phyloP scores from a whole-genome alignment of 495 filamentous ascomycete genomes.

The Chlorociboria aeruginascens region DNA sequence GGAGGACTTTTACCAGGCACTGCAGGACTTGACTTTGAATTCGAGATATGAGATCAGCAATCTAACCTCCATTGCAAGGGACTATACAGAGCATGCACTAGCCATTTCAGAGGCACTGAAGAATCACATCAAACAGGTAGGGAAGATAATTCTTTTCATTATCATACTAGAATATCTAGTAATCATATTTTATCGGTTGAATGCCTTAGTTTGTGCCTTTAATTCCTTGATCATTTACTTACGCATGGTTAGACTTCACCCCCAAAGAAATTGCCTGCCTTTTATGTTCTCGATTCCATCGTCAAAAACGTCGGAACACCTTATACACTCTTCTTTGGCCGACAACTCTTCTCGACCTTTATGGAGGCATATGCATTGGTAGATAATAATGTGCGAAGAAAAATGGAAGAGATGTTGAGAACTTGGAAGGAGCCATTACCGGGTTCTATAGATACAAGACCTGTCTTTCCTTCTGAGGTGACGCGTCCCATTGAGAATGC shows the following conservation, averaged over 20 bases:
- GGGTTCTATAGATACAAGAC: conserved; percentile 73
- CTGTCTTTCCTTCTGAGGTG: conserved; percentile 77
- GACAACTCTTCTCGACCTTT: conserved; percentile 83
- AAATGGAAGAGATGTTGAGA: conserved; percentile 93
- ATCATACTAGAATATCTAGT: conserved; percentile 8
- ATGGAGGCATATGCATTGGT: conserved; percentile 92
- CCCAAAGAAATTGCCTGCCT: conserved; percentile 73
- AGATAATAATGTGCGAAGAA: conserved; percentile 64
- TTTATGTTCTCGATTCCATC: conserved; percentile 97
- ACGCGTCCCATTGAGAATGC: conserved; percentile 88
- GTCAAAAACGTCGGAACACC: conserved; percentile 98
- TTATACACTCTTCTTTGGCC: conserved; percentile 86
- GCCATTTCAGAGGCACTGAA: conserved; percentile 82
- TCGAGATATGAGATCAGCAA: conserved; percentile 89
- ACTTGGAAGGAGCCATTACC: conserved; percentile 97
- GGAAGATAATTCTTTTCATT: conserved; percentile 20
- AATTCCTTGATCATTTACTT: conserved; percentile 10
- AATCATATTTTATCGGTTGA: conserved; percentile 2
- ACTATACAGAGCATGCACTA: conserved; percentile 87
- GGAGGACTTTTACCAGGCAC: conserved; percentile 84
- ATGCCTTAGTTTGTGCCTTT: not conserved
- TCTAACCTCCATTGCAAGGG: conserved; percentile 88
- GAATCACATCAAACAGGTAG: conserved; percentile 87
- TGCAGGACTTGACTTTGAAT: conserved; percentile 82
- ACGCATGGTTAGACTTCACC: conserved; percentile 58